These are phyloP conservation scores for Geosiphon pyriformis DNA, from an alignment of 192 early-diverging fungal species.

Conservation along the genomic window DNA sequence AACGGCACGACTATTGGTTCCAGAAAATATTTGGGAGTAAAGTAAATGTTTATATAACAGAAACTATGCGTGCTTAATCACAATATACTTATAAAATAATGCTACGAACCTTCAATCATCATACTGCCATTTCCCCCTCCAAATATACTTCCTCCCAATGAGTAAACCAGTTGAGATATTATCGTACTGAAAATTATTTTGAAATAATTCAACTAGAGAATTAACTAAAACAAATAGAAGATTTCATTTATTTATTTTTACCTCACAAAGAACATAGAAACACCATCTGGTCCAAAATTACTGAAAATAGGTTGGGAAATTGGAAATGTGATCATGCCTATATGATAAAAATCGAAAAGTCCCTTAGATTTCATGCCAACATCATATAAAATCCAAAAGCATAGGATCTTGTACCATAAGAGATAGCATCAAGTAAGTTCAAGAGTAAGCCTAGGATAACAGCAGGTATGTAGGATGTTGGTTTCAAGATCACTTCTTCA, in stretches of 20 bases:
- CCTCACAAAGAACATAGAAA: constrained; percentile 93
- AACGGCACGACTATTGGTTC: constrained; percentile 74
- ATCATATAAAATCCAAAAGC: background rate
- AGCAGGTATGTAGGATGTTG: constrained; percentile 74
- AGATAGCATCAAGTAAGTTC: constrained; percentile 89
- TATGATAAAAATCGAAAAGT: background rate
- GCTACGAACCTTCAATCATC: constrained; percentile 51
- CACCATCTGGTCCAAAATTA: constrained; percentile 75
- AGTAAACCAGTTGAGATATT: constrained; percentile 67
- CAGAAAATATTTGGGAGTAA: too few relatives aligned
- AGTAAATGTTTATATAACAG: too few relatives aligned
- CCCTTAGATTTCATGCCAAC: background rate
- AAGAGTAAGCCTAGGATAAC: constrained; percentile 86
- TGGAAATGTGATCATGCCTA: constrained; percentile 87
- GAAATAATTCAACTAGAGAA: constrained; percentile 16
- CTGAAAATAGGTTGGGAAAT: constrained; percentile 63
- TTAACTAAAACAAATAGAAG: background rate
- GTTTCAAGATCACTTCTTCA: constrained; percentile 35
- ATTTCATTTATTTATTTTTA: constrained; percentile 23
- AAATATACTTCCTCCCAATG: constrained; percentile 84
- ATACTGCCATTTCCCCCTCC: constrained; percentile 88
- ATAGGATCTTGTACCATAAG: constrained; percentile 53
- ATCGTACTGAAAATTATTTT: constrained; percentile 36
- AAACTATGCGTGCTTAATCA: too few relatives aligned
- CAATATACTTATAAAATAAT: constrained; percentile 5